Percentiles rank a stretch among this genome's conserved stretches.
These are phyloP conservation scores for Moringa oleifera DNA, from an alignment of 345 rosid genomes.

Conservation along the genomic window DNA sequence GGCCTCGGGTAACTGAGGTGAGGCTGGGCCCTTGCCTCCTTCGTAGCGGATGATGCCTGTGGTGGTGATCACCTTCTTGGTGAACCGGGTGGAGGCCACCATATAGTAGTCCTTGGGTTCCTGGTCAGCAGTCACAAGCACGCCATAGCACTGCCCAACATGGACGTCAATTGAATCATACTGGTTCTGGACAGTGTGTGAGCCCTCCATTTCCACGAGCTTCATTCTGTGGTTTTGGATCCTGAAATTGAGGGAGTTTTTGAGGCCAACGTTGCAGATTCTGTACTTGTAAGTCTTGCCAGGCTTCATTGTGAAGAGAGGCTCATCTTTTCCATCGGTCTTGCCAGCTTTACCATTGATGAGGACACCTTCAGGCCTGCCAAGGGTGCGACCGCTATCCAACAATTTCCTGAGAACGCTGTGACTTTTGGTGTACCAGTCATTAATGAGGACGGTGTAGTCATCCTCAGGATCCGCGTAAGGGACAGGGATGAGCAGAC, in stretches of 20 bases:
- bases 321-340: constrained; percentile 27
- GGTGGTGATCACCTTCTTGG: constrained; percentile 25
- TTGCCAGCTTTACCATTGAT: constrained; percentile 56
- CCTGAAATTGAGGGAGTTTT: constrained; percentile 55
- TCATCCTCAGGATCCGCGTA: constrained; percentile 62
- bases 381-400: constrained; percentile 50
- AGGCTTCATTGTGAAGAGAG: constrained; percentile 53
- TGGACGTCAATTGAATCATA: constrained; percentile 70
- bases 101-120: constrained; percentile 50
- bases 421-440: constrained; percentile 63
- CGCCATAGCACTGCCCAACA: constrained; percentile 51
- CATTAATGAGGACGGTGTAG: constrained; percentile 54
- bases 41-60: constrained; percentile 47
- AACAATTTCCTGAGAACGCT: constrained; percentile 29
- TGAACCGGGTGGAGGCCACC: constrained; percentile 62
- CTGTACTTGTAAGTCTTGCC: constrained; percentile 57
- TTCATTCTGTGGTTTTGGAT: constrained; percentile 58
- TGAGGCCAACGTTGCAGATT: constrained; percentile 61
- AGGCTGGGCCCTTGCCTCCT: constrained; percentile 37
- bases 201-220: constrained; percentile 72
- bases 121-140: constrained; percentile 51
- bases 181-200: constrained; percentile 52
- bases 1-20: constrained; percentile 36
- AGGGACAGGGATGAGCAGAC: constrained; percentile 65
- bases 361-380: constrained; percentile 52